These are phyloP conservation scores for Cucurbita moschata DNA, from an alignment of 306 rosid genomes.

Conservation along the genomic window DNA sequence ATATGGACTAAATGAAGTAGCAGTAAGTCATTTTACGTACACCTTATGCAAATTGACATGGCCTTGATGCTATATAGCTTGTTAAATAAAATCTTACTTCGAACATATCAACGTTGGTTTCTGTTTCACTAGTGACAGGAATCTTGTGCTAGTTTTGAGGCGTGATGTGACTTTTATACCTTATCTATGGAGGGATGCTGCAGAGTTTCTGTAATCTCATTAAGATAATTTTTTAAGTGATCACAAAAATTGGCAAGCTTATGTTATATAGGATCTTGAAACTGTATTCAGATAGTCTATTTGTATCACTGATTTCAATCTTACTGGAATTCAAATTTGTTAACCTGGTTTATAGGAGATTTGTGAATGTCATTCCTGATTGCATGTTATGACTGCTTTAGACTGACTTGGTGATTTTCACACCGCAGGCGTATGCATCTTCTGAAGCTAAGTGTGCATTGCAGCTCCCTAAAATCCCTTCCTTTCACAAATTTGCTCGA, in stretches of 20 bases:
- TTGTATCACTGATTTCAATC: not conserved
- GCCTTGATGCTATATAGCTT: not conserved
- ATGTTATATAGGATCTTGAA: not conserved
- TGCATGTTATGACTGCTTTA: conserved; percentile 8
- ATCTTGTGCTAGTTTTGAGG: not conserved
- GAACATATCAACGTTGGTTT: not conserved
- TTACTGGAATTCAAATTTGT: not conserved
- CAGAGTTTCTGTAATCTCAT: not conserved
- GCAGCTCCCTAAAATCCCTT: conserved; percentile 97
- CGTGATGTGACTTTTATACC: not conserved
- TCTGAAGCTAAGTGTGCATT: conserved; percentile 70
- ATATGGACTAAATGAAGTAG: not conserved
- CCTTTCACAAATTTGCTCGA: conserved; percentile 90
- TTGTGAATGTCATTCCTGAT: not conserved
- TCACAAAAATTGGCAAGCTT: not conserved
- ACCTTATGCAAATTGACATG: not conserved
- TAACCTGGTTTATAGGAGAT: not conserved
- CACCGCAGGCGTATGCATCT: conserved; percentile 81
- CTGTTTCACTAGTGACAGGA: not conserved
- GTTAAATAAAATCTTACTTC: not conserved
- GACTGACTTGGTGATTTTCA: conserved; percentile 13
- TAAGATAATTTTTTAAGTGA: not conserved
- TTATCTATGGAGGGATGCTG: not conserved
- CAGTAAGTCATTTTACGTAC: not conserved
- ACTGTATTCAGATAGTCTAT: not conserved